phyloP scores from a whole-genome alignment of 176 grass and related monocot genomes.

The Puya raimondii region DNA sequence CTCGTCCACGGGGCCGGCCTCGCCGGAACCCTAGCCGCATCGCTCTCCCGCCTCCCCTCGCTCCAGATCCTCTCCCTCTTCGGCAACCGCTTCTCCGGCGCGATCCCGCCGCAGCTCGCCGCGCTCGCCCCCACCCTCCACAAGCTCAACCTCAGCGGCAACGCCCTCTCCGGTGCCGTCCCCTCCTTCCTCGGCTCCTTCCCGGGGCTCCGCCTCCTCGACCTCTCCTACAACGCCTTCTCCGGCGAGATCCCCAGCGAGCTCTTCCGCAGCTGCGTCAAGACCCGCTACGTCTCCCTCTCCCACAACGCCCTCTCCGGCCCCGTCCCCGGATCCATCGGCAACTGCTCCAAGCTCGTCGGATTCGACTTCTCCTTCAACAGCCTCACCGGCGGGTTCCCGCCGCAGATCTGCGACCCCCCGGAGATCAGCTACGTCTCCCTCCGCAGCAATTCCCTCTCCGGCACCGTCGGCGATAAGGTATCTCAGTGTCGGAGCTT shows the following conservation, averaged over 20 bases:
- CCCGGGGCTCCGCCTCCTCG: slow-evolving; percentile 61
- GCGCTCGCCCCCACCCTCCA: slow-evolving; percentile 39
- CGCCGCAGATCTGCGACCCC: slow-evolving; percentile 51
- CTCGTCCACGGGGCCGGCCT: slow-evolving; percentile 46
- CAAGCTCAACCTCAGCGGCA: slow-evolving; percentile 95
- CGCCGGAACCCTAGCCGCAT: slow-evolving; percentile 34
- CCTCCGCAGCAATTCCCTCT: slow-evolving; percentile 55
- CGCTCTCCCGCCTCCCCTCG: slow-evolving; percentile 37
- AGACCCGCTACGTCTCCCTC: slow-evolving; percentile 82
- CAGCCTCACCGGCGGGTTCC: slow-evolving; percentile 65
- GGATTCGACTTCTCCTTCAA: slow-evolving; percentile 98
- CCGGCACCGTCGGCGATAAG: slow-evolving; percentile 41
- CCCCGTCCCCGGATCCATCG: slow-evolving; percentile 42
- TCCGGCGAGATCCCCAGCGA: slow-evolving; percentile 52
- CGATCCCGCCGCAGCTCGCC: slow-evolving; percentile 27
- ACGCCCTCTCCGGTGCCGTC: slow-evolving; percentile 57
- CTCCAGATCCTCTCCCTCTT: slow-evolving; percentile 88
- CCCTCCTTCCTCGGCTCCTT: slow-evolving; percentile 54
- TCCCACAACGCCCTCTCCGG: slow-evolving; percentile 71
- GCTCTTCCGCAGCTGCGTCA: slow-evolving; percentile 61
- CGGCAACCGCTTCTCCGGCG: slow-evolving; percentile 51
- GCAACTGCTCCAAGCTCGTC: slow-evolving; percentile 49
- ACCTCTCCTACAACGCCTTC: slow-evolving; percentile 91
- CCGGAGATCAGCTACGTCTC: slow-evolving; percentile 72
- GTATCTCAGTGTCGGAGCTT: slow-evolving; percentile 45